Evolutionary conservation across 805 yeast species (phyloP), one percentile per base, ranked within the genome.

Genomic region (Candida tammaniensis): DNA sequence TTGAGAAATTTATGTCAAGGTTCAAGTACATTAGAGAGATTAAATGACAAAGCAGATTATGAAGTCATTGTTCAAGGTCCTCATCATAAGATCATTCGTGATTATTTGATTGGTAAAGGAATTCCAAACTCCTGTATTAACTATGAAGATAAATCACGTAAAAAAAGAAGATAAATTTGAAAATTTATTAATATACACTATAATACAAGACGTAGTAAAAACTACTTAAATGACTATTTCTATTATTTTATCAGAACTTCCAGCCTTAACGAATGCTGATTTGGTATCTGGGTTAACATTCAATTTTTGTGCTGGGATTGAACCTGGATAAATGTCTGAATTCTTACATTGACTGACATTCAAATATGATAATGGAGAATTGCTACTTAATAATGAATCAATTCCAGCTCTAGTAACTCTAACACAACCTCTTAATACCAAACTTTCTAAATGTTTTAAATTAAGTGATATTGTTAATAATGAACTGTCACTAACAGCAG

Each of bases 11-110:
- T 79, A 43, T 93, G 98, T 55, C 89, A 96, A 9, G 96, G 96
- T 0, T 86, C 97, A 0, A 73, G 93, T 0, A 80, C 96, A 0
- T 70, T 85, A 8, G 82, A 81, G 0, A 78, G 75, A 18, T 64
- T 66, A 11, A 74, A 73, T 24, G 72, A 75, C 33, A 80, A 81
- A 4, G 72, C 70, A 24, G 49, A 72, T 0, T 56, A 68, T 25
- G 94, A 86, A 48, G 87, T 93, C 4, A 72, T 79, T 30, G 95
- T 93, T 2, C 98, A 93, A 61, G 98, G 98, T 0, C 84, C 91
- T 2, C 98, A 91, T 54, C 78, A 79, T 16, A 72, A 76, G 30
- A 55, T 71, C 0, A 76, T 83, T 8, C 61, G 70, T n/a, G 81
- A 79, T 2, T 54, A 81, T 28, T 59, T 89, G 38, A 70, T 62